Conservation (phyloP, 2,329 filamentous ascomycete genomes). For the Beauveria scarabaeidicola region DNA sequence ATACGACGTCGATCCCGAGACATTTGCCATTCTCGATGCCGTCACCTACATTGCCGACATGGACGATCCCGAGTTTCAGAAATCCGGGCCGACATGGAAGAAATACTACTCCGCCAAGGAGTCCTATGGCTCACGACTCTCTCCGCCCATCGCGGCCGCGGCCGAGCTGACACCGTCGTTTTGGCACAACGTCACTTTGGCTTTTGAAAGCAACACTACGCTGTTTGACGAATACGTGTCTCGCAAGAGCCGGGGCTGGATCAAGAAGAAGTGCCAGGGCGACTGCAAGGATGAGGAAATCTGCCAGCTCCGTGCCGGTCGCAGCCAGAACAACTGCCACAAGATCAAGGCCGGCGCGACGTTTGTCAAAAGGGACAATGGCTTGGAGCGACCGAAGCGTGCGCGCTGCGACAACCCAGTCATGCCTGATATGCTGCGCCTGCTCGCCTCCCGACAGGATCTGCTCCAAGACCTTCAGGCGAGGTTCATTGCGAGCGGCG, state of each 20-base stretch:
- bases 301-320: constrained; percentile 42
- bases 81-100: constrained; percentile 38
- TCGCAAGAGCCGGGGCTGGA: constrained; percentile 40
- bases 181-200: constrained; percentile 48
- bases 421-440: constrained; percentile 20
- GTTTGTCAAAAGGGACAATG: constrained; percentile 23
- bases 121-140: constrained; percentile 57
- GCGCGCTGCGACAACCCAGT: constrained; percentile 25
- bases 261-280: constrained; percentile 30
- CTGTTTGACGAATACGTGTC: constrained; percentile 41
- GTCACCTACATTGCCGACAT: constrained; percentile 48
- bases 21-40: constrained; percentile 45
- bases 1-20: constrained; percentile 50
- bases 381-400: constrained; percentile 13
- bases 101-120: constrained; percentile 56
- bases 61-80: constrained; percentile 33
- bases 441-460: constrained; percentile 20
- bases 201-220: constrained; percentile 34
- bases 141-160: constrained; percentile 29
- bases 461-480: constrained; percentile 19
- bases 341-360: constrained; percentile 27
- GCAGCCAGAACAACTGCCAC: constrained; percentile 45
- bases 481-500: background rate
- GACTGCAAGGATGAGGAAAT: constrained; percentile 38
- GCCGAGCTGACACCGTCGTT: constrained; percentile 46